Evolutionary conservation across 495 filamentous ascomycete genomes (phyloP), one percentile per base, ranked within the genome.

Genomic region (Halenospora varia): DNA sequence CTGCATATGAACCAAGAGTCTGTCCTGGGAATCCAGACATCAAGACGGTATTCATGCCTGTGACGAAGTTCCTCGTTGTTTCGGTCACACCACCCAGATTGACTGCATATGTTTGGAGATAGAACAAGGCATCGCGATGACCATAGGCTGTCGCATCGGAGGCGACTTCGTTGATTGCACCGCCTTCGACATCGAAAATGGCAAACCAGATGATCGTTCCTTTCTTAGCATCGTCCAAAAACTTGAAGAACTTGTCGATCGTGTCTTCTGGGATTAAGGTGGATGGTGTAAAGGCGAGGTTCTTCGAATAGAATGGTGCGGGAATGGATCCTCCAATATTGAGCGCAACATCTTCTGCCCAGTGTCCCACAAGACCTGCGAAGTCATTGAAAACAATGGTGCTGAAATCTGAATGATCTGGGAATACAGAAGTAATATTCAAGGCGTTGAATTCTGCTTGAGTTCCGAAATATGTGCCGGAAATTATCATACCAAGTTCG

Each of bases 1-100:
- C 88, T 0, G 86, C 76, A 69, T 91, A 92, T 0, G 82, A 80
- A 1, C 72, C 73, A 48, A 79, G 73, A 55, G 57, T 57, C 0
- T 66, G 61, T 4, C 61, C 67, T 15, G 68, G 64, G 58, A 77
- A 69, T 0, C 69, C 59, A 17, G 60, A 46, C 10, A 56, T 68
- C 1, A 75, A 48, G 2, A 68, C 62, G 0, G 66, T 22, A 0
- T 67, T 62, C 29, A 79, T 53, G 1, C 72, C 73, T n/a, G 63
- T 62, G 55, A 87, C 66, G 53, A 84, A 86, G 15, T 69, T 56
- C 18, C 77, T 60, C 1, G 66, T 73, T 15, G 52, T 55, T 17
- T 62, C 18, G 15, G 77, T 71, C 56, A 75, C 71, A 15, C 63
- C 51, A 44, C 66, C 68, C 11, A 75, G 71, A 3, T 66, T 68